Percentiles rank a stretch among this genome's conserved stretches.
Conservation (phyloP, 2,329 filamentous ascomycete species). For the Cladosporium oxysporum region DNA sequence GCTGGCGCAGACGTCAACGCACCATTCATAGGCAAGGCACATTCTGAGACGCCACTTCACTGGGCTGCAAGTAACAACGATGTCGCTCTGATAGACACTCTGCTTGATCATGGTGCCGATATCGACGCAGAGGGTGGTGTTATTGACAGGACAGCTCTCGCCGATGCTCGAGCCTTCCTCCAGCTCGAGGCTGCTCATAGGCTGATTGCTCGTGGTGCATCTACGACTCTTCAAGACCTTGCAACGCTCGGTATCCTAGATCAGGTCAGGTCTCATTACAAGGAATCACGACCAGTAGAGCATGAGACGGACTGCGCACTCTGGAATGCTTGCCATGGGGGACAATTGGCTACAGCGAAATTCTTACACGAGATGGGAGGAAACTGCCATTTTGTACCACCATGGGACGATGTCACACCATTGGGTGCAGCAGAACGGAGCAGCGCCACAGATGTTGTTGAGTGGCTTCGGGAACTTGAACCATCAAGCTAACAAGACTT, state of each 20-base stretch:
- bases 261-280: neutral
- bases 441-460: neutral
- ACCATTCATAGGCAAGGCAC: slow-evolving; percentile 1
- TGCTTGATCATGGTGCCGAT: slow-evolving; percentile 1
- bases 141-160: slow-evolving; percentile 3
- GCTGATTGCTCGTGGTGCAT: slow-evolving; percentile 3
- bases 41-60: slow-evolving; percentile 7
- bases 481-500: too few species aligned
- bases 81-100: slow-evolving; percentile 2
- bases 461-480: neutral
- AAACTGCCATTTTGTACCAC: neutral
- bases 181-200: slow-evolving; percentile 1
- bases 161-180: slow-evolving; percentile 11
- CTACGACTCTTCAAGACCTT: slow-evolving; percentile 2
- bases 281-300: neutral
- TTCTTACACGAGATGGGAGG: neutral
- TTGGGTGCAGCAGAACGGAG: neutral
- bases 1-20: slow-evolving; percentile 11
- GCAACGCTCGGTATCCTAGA: slow-evolving; percentile 1
- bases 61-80: slow-evolving; percentile 9
- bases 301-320: neutral
- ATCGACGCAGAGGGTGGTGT: neutral
- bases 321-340: slow-evolving; percentile 11
- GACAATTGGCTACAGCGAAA: neutral
- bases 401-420: neutral